phyloP scores from a whole-genome alignment of 305 asterid genomes.

The Fraxinus paxiana region DNA sequence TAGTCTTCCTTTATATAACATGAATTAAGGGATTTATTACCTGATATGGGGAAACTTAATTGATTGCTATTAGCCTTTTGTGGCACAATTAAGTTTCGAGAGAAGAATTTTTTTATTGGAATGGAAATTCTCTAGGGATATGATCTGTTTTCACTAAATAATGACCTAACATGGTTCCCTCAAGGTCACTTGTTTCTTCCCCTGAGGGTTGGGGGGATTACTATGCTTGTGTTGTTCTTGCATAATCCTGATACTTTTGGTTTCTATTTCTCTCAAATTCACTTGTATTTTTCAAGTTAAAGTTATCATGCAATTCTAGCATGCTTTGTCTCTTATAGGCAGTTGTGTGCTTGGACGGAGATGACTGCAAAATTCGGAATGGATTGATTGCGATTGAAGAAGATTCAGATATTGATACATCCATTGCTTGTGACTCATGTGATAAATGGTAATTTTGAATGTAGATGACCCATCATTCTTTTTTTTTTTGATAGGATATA shows the following conservation, averaged over 20 bases:
- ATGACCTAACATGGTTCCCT: constrained; percentile 13
- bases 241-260: constrained; percentile 3
- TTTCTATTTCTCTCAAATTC: background rate
- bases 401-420: constrained; percentile 81
- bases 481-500: background rate
- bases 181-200: constrained; percentile 2
- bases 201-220: constrained; percentile 9
- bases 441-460: constrained; percentile 65
- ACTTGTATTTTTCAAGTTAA: background rate
- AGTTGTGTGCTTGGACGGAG: constrained; percentile 95
- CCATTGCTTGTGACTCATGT: constrained; percentile 98
- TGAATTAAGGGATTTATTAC: background rate
- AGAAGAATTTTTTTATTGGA: background rate
- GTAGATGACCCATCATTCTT: background rate
- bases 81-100: constrained; percentile 7
- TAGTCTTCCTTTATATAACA: constrained; percentile 1
- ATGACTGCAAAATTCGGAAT: constrained; percentile 82
- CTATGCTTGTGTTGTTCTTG: background rate
- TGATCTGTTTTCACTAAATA: constrained; percentile 9
- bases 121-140: constrained; percentile 7
- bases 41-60: constrained; percentile 6
- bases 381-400: constrained; percentile 60
- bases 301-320: constrained; percentile 30
- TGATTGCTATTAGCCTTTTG: constrained; percentile 10
- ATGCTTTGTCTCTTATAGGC: constrained; percentile 62